A percentile compares a stretch with the other conserved stretches of the same genome.
phyloP scores from a whole-genome alignment of 495 filamentous ascomycete genomes.

The Daldinia vernicosa region DNA sequence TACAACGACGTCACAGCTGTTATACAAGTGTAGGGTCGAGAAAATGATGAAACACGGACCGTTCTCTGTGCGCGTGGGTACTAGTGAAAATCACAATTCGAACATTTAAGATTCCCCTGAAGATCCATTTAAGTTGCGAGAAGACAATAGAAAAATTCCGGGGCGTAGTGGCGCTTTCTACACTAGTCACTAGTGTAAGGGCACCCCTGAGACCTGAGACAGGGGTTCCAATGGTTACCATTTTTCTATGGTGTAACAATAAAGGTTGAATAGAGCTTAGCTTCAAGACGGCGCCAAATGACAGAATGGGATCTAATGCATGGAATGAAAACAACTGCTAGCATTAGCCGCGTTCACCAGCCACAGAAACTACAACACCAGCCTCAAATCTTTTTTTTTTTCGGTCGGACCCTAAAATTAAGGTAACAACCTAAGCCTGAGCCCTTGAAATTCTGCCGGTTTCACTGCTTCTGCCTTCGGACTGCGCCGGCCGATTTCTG shows the following conservation, averaged over 20 bases:
- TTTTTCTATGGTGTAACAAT: constrained; percentile 1
- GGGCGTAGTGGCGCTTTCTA: constrained; percentile 14
- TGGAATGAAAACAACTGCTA: background rate
- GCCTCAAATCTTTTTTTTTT: constrained; percentile 4
- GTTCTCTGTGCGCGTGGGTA: constrained; percentile 33
- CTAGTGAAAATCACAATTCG: constrained; percentile 37
- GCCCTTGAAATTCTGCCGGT: constrained; percentile 2
- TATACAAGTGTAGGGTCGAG: constrained; percentile 13
- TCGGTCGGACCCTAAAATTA: background rate
- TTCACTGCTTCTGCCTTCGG: constrained; percentile 16
- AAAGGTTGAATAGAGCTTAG: constrained; percentile 14
- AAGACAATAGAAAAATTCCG: constrained; percentile 30
- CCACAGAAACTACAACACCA: constrained; percentile 13
- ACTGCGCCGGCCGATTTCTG: constrained; percentile 31
- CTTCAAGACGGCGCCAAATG: constrained; percentile 8
- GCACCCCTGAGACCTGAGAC: constrained; percentile 26
- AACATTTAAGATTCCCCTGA: constrained; percentile 32
- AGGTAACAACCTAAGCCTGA: background rate
- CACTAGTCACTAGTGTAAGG: no score
- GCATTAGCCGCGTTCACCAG: constrained; percentile 3
- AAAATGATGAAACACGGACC: constrained; percentile 37
- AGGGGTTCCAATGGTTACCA: background rate
- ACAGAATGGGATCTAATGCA: constrained; percentile 4
- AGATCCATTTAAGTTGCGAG: constrained; percentile 29
- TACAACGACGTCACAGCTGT: constrained; percentile 34